Evolutionary conservation across 2,329 filamentous ascomycete species (phyloP), one percentile per base, ranked within the genome.

Genomic region (Hymenoscyphus salicellus): DNA sequence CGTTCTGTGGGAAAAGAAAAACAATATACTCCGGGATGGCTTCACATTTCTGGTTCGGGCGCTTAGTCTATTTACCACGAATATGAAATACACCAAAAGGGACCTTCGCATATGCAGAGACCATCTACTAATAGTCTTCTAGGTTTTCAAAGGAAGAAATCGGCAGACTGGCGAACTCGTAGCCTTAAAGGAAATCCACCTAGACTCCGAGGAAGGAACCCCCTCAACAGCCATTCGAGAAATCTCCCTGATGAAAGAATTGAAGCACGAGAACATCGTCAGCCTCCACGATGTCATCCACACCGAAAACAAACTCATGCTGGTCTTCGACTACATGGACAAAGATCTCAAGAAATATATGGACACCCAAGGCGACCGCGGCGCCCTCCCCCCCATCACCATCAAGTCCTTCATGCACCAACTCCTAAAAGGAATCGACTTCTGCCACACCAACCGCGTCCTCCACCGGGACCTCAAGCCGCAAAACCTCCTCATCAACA

Each of bases 401-500:
- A 97, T 99, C 85, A 98, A 98, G 81, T 96, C 92, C 28, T 99
- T 98, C 84, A 98, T 98, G 94, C 95, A 94, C 80, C 95, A 99
- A 80, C 86, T 99, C 36, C 87, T 98, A 67, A 89, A 92, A 74
- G 95, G 95, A 63, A 97, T 98, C 74, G 93, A 95, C 67, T 99
- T 98, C 77, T 99, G 95, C 80, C 95, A 99, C 80, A 92, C 97
- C 73, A 98, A 98, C 78, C 86, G 95, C 65, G 95, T 99, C 36
- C 85, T 99, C 20, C 95, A 99, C 78, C 91, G 95, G 66, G 94
- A 98, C 72, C 82, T 98, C 32, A 98, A 98, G 81, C 94, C 94
- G 0, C 94, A 98, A 79, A 98, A 98, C 75, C 85, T 98, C 28
- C 87, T 98, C 68, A 98, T 97, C 79, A 97, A 97, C 79, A 89